Base-by-base conservation (phyloP, 1,284 basidiomycete species). In the Butyriboletus appendiculatus region DNA sequence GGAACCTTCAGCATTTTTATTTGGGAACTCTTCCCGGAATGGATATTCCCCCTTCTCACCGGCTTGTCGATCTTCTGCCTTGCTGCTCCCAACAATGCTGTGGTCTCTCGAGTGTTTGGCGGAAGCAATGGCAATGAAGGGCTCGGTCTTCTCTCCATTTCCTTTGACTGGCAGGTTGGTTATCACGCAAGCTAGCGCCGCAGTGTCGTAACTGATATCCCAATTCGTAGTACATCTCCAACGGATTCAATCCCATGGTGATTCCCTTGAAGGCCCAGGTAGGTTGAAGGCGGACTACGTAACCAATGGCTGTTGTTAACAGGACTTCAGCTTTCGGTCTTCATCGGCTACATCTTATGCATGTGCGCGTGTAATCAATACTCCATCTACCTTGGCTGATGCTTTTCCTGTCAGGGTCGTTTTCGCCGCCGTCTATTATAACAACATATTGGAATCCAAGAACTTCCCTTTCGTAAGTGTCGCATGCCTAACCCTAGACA, bases 81-180 rank as follows among this genome's bases (percentile, higher is more conserved):
- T 16, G 84, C 81, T 9, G 75, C 78, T 55, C 82, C 75, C 47
- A 68, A 72, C 20, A 79, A 68, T 22, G 58, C 73, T 0, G 67
- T 76, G 24, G 77, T 85, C 62, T 79, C 82, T 2, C 76, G 77
- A 32, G 64, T 87, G 3, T 85, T 87, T 50, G 84, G 84, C 41
- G 82, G 84, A 24, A 80, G 75, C 4, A 80, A 81, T 58, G 82
- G 82, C 57, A 84, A 86, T 55, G 79, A 85, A 63, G 81, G 80
- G 16, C 73, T 82, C 24, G 80, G 78, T 9, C 56, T 82, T 32
- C 62, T 81, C 24, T 74, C 78, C 7, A 63, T 84, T 55, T 81
- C 76, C 59, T 76, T 86, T 42, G 83, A 86, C 63, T 86, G 84
- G 82, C 77, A 69, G 68, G 65, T 69, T 49, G 38, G 57, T 65